Percentiles rank a stretch among this genome's conserved stretches.
Conservation (phyloP, 2,329 filamentous ascomycete genomes). For the Phaeosphaeriaceae sp. region DNA sequence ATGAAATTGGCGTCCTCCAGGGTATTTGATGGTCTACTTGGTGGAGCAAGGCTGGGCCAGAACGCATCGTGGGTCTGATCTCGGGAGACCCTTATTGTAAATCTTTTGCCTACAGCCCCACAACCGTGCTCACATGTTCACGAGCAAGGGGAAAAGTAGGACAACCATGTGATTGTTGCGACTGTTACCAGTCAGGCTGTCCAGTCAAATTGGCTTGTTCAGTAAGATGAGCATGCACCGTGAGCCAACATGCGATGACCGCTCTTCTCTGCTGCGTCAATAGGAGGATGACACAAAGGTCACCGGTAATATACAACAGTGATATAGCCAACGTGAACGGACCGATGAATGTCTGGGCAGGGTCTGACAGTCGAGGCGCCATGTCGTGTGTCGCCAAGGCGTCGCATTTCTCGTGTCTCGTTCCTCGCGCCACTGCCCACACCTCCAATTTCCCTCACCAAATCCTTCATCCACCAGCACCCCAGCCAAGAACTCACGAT, state of each 20-base stretch:
- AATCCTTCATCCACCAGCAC: not conserved
- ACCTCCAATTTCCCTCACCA: not conserved
- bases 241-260: not conserved
- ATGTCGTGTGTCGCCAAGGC: slow-evolving; percentile 3
- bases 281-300: not conserved
- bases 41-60: not conserved
- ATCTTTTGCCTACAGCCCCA: not conserved
- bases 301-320: not conserved
- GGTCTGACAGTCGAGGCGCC: not conserved
- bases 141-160: not conserved
- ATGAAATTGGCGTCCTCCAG: no score
- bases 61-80: not conserved
- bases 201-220: not conserved
- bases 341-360: not conserved
- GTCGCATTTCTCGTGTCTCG: slow-evolving; percentile 4
- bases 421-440: not conserved
- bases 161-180: not conserved
- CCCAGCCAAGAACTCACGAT: not conserved
- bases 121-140: not conserved
- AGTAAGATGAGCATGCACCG: not conserved
- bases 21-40: no score
- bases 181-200: not conserved
- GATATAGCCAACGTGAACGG: not conserved
- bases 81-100: not conserved
- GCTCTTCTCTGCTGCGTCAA: not conserved